Evolutionary conservation across 805 yeast genomes (phyloP).

Genomic region (Saturnispora kantuleensis): DNA sequence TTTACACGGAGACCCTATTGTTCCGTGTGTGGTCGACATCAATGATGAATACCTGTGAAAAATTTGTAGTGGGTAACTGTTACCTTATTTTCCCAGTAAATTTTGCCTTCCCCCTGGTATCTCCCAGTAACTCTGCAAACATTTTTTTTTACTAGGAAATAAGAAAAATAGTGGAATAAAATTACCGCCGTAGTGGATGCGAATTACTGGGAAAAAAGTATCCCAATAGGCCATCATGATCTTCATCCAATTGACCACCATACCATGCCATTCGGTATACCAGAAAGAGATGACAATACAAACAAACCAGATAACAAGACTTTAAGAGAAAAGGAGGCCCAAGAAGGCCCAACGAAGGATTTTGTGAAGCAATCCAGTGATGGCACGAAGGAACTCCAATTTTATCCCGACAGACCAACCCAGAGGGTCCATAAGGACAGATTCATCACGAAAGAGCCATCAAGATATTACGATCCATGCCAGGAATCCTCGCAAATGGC

Average conservation of each 20-base stretch:
- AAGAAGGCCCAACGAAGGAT: conserved; percentile 30
- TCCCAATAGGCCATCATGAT: too few species aligned
- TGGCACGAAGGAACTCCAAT: conserved; percentile 39
- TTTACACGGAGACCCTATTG: conserved; percentile 28
- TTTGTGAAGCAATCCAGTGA: conserved; percentile 41
- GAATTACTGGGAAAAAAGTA: too few species aligned
- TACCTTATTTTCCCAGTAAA: too few species aligned
- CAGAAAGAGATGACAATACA: conserved; percentile 12
- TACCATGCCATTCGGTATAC: conserved; percentile 5
- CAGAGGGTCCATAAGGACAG: conserved; percentile 55
- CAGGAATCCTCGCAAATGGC: conserved; percentile 84
- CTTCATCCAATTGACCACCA: neutral
- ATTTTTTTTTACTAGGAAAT: too few species aligned
- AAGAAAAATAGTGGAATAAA: too few species aligned
- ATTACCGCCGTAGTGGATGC: too few species aligned
- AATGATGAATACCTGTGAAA: neutral
- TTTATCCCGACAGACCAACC: conserved; percentile 85
- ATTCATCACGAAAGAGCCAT: conserved; percentile 67
- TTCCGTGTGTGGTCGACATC: conserved; percentile 9
- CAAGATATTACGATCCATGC: conserved; percentile 89
- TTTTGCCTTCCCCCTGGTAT: too few species aligned
- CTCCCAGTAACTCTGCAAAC: too few species aligned
- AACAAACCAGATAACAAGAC: conserved; percentile 21
- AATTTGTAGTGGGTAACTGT: neutral
- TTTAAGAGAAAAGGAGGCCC: conserved; percentile 14